Percentiles rank a stretch among this genome's conserved stretches.
phyloP scores from a whole-genome alignment of 768 basidiomycete genomes.

The Russula emetica region DNA sequence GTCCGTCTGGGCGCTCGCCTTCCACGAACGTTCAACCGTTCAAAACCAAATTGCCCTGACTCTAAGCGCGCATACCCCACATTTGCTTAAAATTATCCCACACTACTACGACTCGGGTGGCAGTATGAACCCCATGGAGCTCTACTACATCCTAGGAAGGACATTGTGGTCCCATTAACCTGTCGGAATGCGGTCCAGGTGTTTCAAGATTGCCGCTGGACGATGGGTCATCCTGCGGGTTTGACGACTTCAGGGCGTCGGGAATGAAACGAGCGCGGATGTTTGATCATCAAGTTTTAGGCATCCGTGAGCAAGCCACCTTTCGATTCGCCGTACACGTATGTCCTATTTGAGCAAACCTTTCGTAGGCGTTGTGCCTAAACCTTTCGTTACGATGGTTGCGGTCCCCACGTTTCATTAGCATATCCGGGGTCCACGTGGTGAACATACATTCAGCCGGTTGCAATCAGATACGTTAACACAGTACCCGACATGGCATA shows the following conservation, averaged over 20 bases:
- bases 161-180: background rate
- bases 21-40: background rate
- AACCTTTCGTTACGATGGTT: background rate
- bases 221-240: conserved; percentile 20
- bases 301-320: background rate
- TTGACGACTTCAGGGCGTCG: conserved; percentile 2
- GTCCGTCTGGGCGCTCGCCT: background rate
- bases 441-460: background rate
- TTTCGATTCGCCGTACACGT: background rate
- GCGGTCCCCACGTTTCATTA: conserved; percentile 6
- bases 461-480: background rate
- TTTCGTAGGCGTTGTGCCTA: background rate
- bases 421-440: conserved; percentile 3
- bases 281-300: background rate
- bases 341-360: background rate
- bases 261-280: conserved; percentile 1
- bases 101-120: conserved; percentile 14
- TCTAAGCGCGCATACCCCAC: conserved; percentile 2
- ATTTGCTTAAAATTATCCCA: conserved; percentile 14
- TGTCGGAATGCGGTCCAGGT: background rate
- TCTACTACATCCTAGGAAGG: background rate
- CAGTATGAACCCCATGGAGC: background rate
- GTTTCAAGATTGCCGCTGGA: background rate
- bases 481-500: background rate
- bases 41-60: background rate